Evolutionary conservation across 164 flowering plant genomes (phyloP).

Genomic region (Cinnamomum chago): DNA sequence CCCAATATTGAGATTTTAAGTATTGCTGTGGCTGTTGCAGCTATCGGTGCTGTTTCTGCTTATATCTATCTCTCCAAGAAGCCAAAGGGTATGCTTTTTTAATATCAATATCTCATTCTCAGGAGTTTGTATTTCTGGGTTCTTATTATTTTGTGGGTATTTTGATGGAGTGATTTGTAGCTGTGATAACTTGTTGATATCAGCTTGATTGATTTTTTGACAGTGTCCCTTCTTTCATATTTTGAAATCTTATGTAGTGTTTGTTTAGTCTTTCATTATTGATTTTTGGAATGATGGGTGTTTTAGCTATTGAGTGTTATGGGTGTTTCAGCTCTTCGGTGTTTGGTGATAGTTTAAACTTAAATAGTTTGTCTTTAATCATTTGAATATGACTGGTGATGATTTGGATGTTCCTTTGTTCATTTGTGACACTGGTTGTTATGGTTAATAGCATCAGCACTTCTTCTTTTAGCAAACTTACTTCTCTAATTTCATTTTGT

Average conservation of each 20-base stretch:
- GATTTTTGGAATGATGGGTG: background rate
- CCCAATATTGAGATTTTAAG: slow-evolving; percentile 47
- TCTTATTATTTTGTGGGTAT: background rate
- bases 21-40: slow-evolving; percentile 61
- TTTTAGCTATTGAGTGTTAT: background rate
- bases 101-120: background rate
- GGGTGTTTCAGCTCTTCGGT: background rate
- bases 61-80: slow-evolving; percentile 52
- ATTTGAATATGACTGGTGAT: background rate
- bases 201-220: background rate
- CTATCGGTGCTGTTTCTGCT: slow-evolving; percentile 49
- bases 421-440: background rate
- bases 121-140: background rate
- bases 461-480: background rate
- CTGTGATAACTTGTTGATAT: background rate
- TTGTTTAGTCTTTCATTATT: too few relatives aligned
- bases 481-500: too few relatives aligned
- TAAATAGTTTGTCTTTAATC: background rate
- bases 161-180: background rate
- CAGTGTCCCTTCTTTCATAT: background rate
- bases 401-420: background rate
- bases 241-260: background rate
- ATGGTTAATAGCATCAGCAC: background rate
- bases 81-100: slow-evolving; percentile 14
- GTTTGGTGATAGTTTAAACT: background rate